phyloP scores from a whole-genome alignment of 2,329 filamentous ascomycete species.

The Setomelanomma holmii region DNA sequence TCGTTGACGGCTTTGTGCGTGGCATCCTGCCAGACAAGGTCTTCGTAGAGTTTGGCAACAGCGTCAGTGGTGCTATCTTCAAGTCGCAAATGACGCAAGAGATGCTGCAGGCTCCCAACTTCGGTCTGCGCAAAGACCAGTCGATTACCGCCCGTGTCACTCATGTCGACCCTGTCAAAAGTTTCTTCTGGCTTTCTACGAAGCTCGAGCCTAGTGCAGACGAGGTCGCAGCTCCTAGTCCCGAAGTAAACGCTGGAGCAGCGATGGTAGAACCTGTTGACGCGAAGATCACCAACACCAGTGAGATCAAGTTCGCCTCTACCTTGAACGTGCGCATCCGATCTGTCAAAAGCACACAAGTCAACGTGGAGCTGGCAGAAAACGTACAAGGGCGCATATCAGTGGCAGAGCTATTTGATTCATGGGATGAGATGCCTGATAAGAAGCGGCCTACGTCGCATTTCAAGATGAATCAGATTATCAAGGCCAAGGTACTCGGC shows the following conservation, averaged over 20 bases:
- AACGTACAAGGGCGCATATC: conserved; percentile 93
- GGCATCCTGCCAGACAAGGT: conserved; percentile 82
- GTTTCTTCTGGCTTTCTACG: conserved; percentile 73
- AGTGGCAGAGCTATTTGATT: conserved; percentile 87
- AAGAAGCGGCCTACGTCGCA: conserved; percentile 78
- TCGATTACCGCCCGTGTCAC: conserved; percentile 75
- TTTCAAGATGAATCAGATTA: conserved; percentile 73
- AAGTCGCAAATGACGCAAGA: conserved; percentile 79
- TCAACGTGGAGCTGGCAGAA: conserved; percentile 88
- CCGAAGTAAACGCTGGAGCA: conserved; percentile 39
- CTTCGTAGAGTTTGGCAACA: conserved; percentile 87
- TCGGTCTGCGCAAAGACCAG: conserved; percentile 80
- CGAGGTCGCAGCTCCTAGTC: conserved; percentile 38
- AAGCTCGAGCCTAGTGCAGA: conserved; percentile 56
- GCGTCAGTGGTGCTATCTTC: conserved; percentile 78
- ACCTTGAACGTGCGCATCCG: conserved; percentile 77
- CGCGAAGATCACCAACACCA: conserved; percentile 66
- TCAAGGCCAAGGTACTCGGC: conserved; percentile 81
- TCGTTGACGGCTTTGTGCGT: conserved; percentile 80
- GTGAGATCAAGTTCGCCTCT: conserved; percentile 76
- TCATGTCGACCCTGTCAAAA: conserved; percentile 73
- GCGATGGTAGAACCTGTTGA: conserved; percentile 70
- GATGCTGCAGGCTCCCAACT: conserved; percentile 70
- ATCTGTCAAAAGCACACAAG: conserved; percentile 88
- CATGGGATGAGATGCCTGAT: conserved; percentile 84